phyloP scores from a whole-genome alignment of 164 flowering plant genomes.

The Santalum album region DNA sequence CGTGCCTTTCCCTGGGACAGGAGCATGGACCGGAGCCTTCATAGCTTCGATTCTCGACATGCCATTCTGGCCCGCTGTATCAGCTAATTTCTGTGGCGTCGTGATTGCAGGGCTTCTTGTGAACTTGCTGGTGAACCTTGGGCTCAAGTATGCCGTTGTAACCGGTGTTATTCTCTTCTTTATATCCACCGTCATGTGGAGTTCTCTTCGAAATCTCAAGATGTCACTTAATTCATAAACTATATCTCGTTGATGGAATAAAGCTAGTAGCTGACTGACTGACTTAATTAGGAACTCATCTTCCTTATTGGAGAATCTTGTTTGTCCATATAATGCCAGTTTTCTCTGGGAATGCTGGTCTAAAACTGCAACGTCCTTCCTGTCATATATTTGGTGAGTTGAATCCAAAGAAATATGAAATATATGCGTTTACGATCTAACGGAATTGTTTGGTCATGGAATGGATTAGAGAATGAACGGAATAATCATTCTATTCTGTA shows the following conservation, averaged over 20 bases:
- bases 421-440: too few species aligned
- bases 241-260: conserved; percentile 6
- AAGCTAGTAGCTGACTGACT: too few species aligned
- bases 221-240: conserved; percentile 37
- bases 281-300: too few species aligned
- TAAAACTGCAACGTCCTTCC: too few species aligned
- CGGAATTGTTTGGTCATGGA: too few species aligned
- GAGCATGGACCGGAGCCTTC: conserved; percentile 96
- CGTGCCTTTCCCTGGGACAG: conserved; percentile 97
- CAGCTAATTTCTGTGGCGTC: conserved; percentile 75
- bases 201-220: conserved; percentile 46
- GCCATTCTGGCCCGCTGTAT: conserved; percentile 82
- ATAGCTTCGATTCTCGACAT: conserved; percentile 83
- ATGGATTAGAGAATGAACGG: too few species aligned
- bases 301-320: too few species aligned
- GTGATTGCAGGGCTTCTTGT: conserved; percentile 81
- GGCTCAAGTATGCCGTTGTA: conserved; percentile 73
- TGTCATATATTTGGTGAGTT: too few species aligned
- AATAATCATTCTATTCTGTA: too few species aligned
- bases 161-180: conserved; percentile 66
- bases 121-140: conserved; percentile 88
- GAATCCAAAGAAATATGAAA: too few species aligned
- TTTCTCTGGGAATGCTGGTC: too few species aligned
- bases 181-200: conserved; percentile 89
- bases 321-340: too few species aligned